phyloP scores from a whole-genome alignment of 352 stramenopile species.

The Pythium pyrilobum region DNA sequence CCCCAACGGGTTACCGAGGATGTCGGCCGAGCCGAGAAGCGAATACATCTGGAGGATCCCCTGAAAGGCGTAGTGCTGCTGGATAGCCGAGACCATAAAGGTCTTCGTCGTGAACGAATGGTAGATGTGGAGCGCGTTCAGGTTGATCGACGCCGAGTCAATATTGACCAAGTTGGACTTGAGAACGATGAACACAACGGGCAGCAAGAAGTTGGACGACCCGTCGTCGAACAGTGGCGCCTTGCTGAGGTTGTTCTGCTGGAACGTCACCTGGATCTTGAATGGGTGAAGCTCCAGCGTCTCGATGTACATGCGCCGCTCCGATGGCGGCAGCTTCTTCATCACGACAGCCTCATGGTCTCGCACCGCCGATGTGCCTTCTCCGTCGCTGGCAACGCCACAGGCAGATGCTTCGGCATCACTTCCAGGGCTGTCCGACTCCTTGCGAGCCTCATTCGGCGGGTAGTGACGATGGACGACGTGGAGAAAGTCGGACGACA shows the following conservation, averaged over 20 bases:
- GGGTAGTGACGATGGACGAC: conserved; percentile 38
- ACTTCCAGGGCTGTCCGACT: background rate
- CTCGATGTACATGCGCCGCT: conserved; percentile 82
- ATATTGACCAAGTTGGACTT: conserved; percentile 72
- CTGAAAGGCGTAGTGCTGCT: conserved; percentile 80
- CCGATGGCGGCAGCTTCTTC: conserved; percentile 26
- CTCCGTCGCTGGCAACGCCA: background rate
- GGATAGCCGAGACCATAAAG: conserved; percentile 69
- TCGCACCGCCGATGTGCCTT: background rate
- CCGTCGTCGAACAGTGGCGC: conserved; percentile 34
- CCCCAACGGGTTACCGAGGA: conserved; percentile 88
- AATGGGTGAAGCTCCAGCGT: conserved; percentile 77
- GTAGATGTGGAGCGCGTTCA: conserved; percentile 81
- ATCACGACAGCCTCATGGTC: conserved; percentile 13
- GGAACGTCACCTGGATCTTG: conserved; percentile 73
- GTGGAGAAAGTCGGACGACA: conserved; percentile 40
- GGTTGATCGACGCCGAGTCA: conserved; percentile 67
- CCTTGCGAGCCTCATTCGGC: background rate
- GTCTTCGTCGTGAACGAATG: conserved; percentile 68
- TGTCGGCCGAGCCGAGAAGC: conserved; percentile 62
- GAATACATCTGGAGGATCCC: conserved; percentile 80
- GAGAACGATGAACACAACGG: conserved; percentile 51
- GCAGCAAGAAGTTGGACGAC: conserved; percentile 38
- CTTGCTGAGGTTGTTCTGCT: conserved; percentile 50
- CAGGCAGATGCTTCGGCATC: background rate